Evolutionary conservation across 2,329 filamentous ascomycete genomes (phyloP), one percentile per base, ranked within the genome.

Genomic region (Penicillium fuscoglaucum): DNA sequence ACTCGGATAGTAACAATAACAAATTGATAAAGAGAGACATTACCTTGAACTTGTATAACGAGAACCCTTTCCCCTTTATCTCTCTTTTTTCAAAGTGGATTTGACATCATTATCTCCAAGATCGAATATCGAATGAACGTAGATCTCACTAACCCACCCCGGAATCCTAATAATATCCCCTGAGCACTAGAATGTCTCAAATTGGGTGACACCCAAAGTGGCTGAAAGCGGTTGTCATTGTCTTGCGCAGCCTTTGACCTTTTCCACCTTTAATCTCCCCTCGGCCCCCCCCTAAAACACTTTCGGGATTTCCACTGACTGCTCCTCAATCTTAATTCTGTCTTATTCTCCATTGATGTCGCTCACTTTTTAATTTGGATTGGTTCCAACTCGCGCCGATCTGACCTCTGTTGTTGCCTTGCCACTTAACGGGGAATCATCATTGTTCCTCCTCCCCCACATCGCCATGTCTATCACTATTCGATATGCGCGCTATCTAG

Each of bases 401-500:
- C 52, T 63, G 33, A 59, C 48, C 49, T 47, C 48, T 55, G 44
- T 48, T 52, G 47, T 61, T 52, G 54, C 40, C 59, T 56, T 44
- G 50, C 57, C 48, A 52, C 55, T 29, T 40, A 39, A 46, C 43
- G 55, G 56, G 50, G 53, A 54, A 45, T 49, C 29, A 39, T 47
- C 40, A 55, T 33, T 47, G 17, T 48, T 57, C 52, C 52, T 39
- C 60, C 47, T 21, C 49, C 53, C 43, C 61, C 44, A 49, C 60
- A 47, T 55, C 57, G 59, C 57, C 48, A 65, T 68, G 62, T 64
- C 61, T 48, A 31, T 64, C 58, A 57, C 61, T 24, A 68, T 66
- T 48, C 70, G 74, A 64, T 78, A 78, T 67, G 70, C 86, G 65
- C 83, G 85, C 68, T 87, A 87, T 72, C 80, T 96, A 74, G 83